Conservation (phyloP, 2,329 filamentous ascomycete species). For the Aspergillus flavus region DNA sequence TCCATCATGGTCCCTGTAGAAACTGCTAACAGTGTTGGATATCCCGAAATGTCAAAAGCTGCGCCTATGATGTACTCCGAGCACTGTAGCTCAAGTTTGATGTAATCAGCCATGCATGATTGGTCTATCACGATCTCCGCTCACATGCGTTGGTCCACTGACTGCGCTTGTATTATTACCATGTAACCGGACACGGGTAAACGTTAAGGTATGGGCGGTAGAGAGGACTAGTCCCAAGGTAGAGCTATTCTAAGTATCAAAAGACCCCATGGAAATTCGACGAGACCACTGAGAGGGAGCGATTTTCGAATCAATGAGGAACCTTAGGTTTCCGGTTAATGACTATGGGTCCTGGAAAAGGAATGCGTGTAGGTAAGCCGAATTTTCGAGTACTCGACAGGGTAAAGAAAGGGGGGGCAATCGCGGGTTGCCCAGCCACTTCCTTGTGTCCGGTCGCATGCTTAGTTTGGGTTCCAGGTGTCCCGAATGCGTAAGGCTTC, state of each 20-base stretch:
- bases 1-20: neutral
- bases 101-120: conserved; percentile 26
- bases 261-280: neutral
- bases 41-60: neutral
- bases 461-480: conserved; percentile 17
- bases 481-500: conserved; percentile 33
- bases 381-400: conserved; percentile 4
- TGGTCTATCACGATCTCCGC: conserved; percentile 17
- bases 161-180: conserved; percentile 5
- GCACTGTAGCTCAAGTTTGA: conserved; percentile 5
- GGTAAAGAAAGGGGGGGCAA: conserved; percentile 10
- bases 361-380: conserved; percentile 10
- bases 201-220: conserved; percentile 1
- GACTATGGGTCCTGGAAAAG: conserved; percentile 12
- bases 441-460: conserved; percentile 36
- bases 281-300: conserved; percentile 17
- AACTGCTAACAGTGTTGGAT: neutral
- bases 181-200: conserved; percentile 5
- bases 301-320: conserved; percentile 16
- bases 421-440: conserved; percentile 19
- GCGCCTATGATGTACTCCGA: conserved; percentile 17
- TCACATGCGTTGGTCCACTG: conserved; percentile 24
- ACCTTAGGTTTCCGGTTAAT: conserved; percentile 10
- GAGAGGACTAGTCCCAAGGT: neutral
- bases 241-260: neutral